Base-by-base conservation (phyloP, 2,329 filamentous ascomycete species). In the Catunica adiposa region DNA sequence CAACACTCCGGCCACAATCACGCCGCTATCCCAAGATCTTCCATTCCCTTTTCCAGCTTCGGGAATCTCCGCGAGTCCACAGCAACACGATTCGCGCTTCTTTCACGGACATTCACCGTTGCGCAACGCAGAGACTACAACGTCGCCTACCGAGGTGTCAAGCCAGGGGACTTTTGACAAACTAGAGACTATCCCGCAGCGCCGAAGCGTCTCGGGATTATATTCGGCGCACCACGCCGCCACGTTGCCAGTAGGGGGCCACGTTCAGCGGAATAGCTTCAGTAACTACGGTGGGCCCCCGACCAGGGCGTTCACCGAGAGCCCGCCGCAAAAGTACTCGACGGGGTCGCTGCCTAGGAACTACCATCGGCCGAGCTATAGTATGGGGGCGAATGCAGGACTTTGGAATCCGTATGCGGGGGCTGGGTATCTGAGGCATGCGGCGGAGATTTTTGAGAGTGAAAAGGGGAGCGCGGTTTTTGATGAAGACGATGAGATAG, bases 381-480 rank as follows among this genome's bases (percentile, higher is more conserved):
- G 53, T 11, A 58, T 58, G 56, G 56, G 56, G n/a, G 53, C 25
- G n/a, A 44, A 57, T 46, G 54, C 56, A 34, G 29, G 29, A 46
- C 54, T 34, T 54, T 46, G 38, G 44, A 23, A 7, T 54, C 56
- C 9, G 38, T 42, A 9, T 25, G 31, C 15, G 17, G 51, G 51
- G 26, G 31, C n/a, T 3, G 51, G 22, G 44, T 48, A 48, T 25
- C 31, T 53, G 14, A 23, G 29, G 14, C 14, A 40, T 47, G 29
- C 44, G 25, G 53, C 53, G 7, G 26, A 47, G 17, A 7, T 47
- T 3, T 34, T 38, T 7, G 44, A 17, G 23, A 15, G 15, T 3
- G 40, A 47, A 17, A 14, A 26, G 17, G n/a, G 22, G 15, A 53
- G 11, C 9, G 29, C 20, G 17, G 51, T 37, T 15, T 53, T 47